Evolutionary conservation across 2,329 filamentous ascomycete genomes (phyloP).

Genomic region (Metarhizium guizhouense): DNA sequence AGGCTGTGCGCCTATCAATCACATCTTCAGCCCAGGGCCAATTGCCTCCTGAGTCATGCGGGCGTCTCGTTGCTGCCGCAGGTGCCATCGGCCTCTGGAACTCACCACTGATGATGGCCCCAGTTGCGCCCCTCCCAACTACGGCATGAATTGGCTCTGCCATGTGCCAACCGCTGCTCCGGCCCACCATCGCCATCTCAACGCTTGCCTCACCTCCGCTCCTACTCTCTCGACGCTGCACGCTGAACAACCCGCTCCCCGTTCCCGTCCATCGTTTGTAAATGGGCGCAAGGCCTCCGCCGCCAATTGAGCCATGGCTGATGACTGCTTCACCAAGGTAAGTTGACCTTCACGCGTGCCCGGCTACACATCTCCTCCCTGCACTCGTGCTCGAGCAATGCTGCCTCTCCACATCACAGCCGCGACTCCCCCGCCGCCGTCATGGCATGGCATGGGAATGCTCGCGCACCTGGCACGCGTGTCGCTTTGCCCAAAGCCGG

Average conservation of each 20-base stretch:
- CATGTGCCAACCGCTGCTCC: background rate
- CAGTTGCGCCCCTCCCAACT: background rate
- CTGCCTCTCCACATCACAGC: background rate
- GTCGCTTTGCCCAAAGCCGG: conserved; percentile 8
- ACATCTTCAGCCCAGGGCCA: too few species aligned
- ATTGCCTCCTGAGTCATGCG: too few species aligned
- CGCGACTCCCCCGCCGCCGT: background rate
- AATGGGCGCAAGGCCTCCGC: conserved; percentile 34
- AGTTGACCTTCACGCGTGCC: conserved; percentile 17
- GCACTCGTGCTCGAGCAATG: background rate
- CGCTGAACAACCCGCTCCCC: background rate
- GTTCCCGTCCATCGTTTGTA: conserved; percentile 14
- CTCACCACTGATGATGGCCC: too few species aligned
- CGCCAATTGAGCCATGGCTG: conserved; percentile 39
- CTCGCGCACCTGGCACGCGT: background rate
- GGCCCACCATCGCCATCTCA: background rate
- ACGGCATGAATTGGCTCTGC: background rate
- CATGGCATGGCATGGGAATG: background rate
- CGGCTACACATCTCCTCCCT: background rate
- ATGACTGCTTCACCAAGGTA: conserved; percentile 35
- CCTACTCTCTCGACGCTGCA: background rate
- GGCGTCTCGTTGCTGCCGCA: too few species aligned
- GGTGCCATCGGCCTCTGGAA: too few species aligned
- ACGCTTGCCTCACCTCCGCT: background rate
- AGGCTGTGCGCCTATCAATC: too few species aligned